Evolutionary conservation across 2,329 filamentous ascomycete genomes (phyloP), one percentile per base, ranked within the genome.

Genomic region (Stromatinia cepivora): DNA sequence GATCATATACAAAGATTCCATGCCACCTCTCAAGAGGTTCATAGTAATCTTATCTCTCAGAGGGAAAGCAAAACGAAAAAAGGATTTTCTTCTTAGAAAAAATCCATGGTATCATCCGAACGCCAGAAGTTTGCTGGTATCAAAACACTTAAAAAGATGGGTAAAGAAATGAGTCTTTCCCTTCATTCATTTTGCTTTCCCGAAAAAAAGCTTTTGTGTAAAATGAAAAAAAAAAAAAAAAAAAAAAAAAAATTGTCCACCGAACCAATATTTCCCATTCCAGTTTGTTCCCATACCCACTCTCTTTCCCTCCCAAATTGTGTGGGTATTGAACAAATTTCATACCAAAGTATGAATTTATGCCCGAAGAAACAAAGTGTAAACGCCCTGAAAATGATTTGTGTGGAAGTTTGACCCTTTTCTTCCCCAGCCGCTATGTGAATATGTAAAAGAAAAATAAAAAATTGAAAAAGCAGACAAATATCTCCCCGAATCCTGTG

Each of bases 21-120:
- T 57, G 52, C 46, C 28, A 10, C 36, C 28, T 42, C 31, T 46
- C 13, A 39, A 46, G 2, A 42, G 45, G 63, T 31, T 31, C 39
- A n/a, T 34, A 11, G 39, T n/a, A 56, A 57, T 57, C 25, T 45
- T 42, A n/a, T 63, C 61, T 56, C 53, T 34, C 31, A 56, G 53
- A 56, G 53, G 53, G 34, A 56, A 56, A 56, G 53, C 53, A 34
- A 11, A 34, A 56, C 31, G 15, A 42, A 42, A 42, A 42, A 42
- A 42, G 39, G 39, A 42, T 42, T 42, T 42, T 15, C 11, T 15
- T 42, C 53, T 56, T 10, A 56, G 28, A 53, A 17, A 57, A 57
- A 57, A 70, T 70, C 74, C 73, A 71, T 76, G 75, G 75, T 76
- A 76, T 76, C 75, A 76, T 76, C 74, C 75, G 66, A 74, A 74